Conservation (phyloP, 192 early-diverging fungal genomes). For the Coemansia sp. region DNA sequence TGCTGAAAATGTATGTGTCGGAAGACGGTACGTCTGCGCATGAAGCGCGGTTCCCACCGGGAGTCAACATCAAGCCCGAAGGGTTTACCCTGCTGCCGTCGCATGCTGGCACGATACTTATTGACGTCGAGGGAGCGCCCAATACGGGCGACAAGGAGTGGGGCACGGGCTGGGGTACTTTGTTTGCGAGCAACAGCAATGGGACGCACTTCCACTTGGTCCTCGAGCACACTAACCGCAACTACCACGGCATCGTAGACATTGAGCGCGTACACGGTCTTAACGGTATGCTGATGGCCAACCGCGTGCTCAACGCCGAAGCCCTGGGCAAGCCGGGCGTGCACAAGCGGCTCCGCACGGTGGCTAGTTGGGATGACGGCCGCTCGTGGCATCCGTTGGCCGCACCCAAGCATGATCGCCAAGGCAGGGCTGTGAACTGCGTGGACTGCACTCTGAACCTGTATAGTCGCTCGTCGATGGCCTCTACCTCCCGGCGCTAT, state of each 20-base stretch:
- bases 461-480: conserved; percentile 67
- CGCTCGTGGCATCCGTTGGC: conserved; percentile 65
- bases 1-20: conserved; percentile 70
- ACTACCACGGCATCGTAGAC: conserved; percentile 74
- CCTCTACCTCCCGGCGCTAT: conserved; percentile 58
- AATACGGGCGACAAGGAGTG: conserved; percentile 43
- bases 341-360: conserved; percentile 66
- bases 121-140: conserved; percentile 72
- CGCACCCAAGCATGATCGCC: conserved; percentile 54
- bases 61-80: conserved; percentile 67
- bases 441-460: conserved; percentile 75
- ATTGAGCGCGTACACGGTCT: conserved; percentile 90
- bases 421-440: conserved; percentile 25
- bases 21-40: conserved; percentile 72
- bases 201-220: conserved; percentile 77
- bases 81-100: conserved; percentile 89
- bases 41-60: conserved; percentile 83
- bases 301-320: conserved; percentile 74
- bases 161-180: conserved; percentile 44
- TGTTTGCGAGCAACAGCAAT: conserved; percentile 89
- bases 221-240: conserved; percentile 80
- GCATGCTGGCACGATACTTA: conserved; percentile 70
- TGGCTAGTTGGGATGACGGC: conserved; percentile 93
- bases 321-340: conserved; percentile 57
- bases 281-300: conserved; percentile 84